phyloP scores from a whole-genome alignment of 208 protist species.

The Crithidia expoeki region DNA sequence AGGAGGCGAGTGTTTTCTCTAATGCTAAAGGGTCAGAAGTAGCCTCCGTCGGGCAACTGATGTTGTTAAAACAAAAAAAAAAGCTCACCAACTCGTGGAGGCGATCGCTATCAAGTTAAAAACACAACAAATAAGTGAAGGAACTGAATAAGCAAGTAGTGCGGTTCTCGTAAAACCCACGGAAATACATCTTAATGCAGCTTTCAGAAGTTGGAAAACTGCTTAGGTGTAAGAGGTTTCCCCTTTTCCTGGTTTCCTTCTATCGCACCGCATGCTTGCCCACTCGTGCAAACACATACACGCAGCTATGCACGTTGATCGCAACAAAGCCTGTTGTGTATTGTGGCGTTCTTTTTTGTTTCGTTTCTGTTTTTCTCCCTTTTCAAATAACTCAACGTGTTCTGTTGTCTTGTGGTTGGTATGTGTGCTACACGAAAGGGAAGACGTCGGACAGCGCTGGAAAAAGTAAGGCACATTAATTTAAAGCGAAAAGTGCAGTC shows the following conservation, averaged over 20 bases:
- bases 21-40: not conserved
- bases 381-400: not conserved
- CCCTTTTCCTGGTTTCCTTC: not conserved
- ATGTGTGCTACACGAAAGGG: not conserved
- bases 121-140: constrained; percentile 4
- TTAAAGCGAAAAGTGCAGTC: not conserved
- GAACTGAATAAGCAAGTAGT: not conserved
- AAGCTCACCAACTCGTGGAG: not conserved
- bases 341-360: not conserved
- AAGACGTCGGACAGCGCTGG: not conserved
- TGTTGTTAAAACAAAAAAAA: constrained; percentile 7
- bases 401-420: not conserved
- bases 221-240: not conserved
- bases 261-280: not conserved
- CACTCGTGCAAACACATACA: constrained; percentile 4
- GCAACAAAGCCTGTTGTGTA: not conserved
- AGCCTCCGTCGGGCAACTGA: not conserved
- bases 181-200: not conserved
- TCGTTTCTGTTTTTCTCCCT: not conserved
- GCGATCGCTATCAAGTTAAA: not conserved
- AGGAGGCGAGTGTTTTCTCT: not conserved
- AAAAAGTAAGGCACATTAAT: not conserved
- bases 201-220: not conserved
- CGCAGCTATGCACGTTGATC: not conserved
- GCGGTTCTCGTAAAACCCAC: not conserved